These are phyloP conservation scores for Aspergillus quadricinctus DNA, from an alignment of 2,329 filamentous ascomycete species.

Conservation along the genomic window DNA sequence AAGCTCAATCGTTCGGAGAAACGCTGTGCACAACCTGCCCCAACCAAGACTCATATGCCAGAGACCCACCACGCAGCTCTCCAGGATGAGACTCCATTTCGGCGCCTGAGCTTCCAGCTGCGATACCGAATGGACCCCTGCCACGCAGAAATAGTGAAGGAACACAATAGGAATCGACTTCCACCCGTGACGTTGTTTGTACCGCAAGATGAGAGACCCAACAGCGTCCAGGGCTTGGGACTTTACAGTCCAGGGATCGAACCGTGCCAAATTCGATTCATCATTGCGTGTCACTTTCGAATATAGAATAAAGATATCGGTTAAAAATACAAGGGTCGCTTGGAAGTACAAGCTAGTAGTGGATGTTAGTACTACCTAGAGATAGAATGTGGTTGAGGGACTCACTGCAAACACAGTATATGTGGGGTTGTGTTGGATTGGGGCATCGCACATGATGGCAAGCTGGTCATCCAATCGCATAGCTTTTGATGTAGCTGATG, in stretches of 20 bases:
- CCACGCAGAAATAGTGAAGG: conserved; percentile 22
- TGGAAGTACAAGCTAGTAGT: conserved; percentile 16
- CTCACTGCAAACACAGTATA: conserved; percentile 17
- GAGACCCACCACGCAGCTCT: conserved; percentile 19
- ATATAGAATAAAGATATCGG: conserved; percentile 10
- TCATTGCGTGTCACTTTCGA: neutral
- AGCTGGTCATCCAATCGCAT: conserved; percentile 7
- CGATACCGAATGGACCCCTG: conserved; percentile 16
- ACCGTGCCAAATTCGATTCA: neutral
- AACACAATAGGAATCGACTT: conserved; percentile 22
- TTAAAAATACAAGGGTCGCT: conserved; percentile 14
- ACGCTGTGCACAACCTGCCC: conserved; percentile 21
- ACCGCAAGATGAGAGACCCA: conserved; percentile 18
- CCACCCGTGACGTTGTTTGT: conserved; percentile 17
- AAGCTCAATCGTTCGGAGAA: conserved; percentile 19
- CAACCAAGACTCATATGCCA: conserved; percentile 24
- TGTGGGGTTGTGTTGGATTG: conserved; percentile 15
- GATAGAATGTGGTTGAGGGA: neutral
- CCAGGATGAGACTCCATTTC: conserved; percentile 19
- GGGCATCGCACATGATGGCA: conserved; percentile 10
- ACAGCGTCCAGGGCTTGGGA: conserved; percentile 13
- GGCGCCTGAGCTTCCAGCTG: conserved; percentile 9
- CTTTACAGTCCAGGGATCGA: conserved; percentile 9
- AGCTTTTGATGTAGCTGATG: conserved; percentile 7
- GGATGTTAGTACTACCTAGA: neutral